phyloP scores from a whole-genome alignment of 805 yeast genomes.

The Yueomyces sinensis region DNA sequence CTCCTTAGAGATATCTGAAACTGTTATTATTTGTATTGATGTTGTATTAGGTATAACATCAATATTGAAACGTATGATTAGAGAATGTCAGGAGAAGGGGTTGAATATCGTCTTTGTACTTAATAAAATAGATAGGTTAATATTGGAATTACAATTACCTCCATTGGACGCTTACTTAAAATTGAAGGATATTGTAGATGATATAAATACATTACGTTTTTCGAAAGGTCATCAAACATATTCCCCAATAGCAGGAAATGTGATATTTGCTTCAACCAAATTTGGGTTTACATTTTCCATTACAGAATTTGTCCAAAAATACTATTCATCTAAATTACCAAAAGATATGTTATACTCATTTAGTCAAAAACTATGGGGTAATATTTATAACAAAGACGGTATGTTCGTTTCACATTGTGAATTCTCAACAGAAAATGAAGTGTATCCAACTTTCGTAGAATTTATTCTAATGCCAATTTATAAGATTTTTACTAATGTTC shows the following conservation, averaged over 20 bases:
- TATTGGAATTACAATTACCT: conserved; percentile 66
- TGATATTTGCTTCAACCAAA: conserved; percentile 60
- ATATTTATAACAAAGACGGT: conserved; percentile 35
- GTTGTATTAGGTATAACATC: conserved; percentile 68
- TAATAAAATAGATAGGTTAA: conserved; percentile 77
- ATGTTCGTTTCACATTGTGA: conserved; percentile 29
- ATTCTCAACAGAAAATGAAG: conserved; percentile 13
- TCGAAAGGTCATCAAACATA: no score
- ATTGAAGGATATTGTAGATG: conserved; percentile 43
- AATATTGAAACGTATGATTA: conserved; percentile 39
- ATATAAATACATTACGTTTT: conserved; percentile 35
- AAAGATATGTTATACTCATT: conserved; percentile 29
- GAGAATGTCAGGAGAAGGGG: conserved; percentile 33
- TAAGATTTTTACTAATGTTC: conserved; percentile 49
- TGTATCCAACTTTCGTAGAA: conserved; percentile 37
- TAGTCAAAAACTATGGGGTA: conserved; percentile 64
- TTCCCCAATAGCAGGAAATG: conserved; percentile 55
- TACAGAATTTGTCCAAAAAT: conserved; percentile 45
- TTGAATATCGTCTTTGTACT: conserved; percentile 47
- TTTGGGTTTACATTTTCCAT: conserved; percentile 55
- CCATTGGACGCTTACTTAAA: conserved; percentile 64
- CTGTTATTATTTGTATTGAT: conserved; percentile 63
- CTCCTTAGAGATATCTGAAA: conserved; percentile 48
- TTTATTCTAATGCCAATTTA: conserved; percentile 72
- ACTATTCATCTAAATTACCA: conserved; percentile 27